Base-by-base conservation (phyloP, 306 rosid genomes). In the Astragalus glycyphyllos region DNA sequence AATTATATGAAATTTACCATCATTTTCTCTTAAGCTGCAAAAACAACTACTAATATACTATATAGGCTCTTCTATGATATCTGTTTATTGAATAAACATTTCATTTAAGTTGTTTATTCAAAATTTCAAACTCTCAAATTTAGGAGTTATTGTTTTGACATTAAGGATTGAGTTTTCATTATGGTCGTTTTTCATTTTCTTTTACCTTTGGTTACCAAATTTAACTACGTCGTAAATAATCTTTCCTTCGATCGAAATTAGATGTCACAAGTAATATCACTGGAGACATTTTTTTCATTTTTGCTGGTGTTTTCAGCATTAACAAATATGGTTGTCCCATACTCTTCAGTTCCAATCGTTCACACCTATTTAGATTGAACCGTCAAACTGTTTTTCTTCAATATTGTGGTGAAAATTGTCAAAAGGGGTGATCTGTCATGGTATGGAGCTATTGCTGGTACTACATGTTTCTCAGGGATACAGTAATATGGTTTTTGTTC, bases 201-300 rank as follows among this genome's bases (percentile, higher is more conserved):
- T 42, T 5, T 71, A 37, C 41, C 17, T 57, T 77, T 35, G 46
- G 42, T 71, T 20, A 8, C 63, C 20, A 1, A 78, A 71, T 49
- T 29, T 13, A 51, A 50, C 64, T 66, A 11, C 7, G 7, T 72
- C 37, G 47, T 56, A 23, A 13, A 59, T 73, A 34, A 58, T 31
- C 44, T 31, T 57, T 58, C 37, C 14, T 17, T 17, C 20, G 45
- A 5, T 34, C 80, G 31, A 44, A 54, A 61, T 54, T 68, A 68
- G 76, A 68, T 80, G 58, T 32, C 49, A 46, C 49, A 46, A 46
- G 77, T 58, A 58, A 65, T 77, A 78, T 71, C 63, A 45, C 45
- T 14, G 58, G 6, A 64, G 82, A 37, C 46, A 47, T 32, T 73
- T 11, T 71, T 63, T 59, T 44, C 37, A 11, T 51, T 51, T 44